These are phyloP conservation scores for Zostera marina DNA, from an alignment of 116 monocot genomes.

Conservation along the genomic window DNA sequence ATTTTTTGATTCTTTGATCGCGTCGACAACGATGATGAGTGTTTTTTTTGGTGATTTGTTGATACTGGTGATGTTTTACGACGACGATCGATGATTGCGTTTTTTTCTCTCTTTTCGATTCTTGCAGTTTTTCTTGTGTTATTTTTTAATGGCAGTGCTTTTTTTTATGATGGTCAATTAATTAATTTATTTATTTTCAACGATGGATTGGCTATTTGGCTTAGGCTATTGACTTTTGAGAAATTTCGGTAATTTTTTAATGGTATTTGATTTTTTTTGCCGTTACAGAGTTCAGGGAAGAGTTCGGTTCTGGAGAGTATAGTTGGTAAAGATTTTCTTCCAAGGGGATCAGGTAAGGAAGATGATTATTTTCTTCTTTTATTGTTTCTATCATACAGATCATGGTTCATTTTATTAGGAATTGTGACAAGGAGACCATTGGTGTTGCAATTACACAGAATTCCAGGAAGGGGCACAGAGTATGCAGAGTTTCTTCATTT, in stretches of 20 bases:
- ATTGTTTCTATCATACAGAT: background rate
- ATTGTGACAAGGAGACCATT: conserved; percentile 94
- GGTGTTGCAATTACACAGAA: conserved; percentile 87
- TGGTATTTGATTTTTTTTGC: conserved; percentile 2
- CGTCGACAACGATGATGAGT: too few relatives aligned
- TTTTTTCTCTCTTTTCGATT: too few relatives aligned
- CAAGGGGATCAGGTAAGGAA: conserved; percentile 78
- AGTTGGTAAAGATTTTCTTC: conserved; percentile 89
- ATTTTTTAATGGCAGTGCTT: background rate
- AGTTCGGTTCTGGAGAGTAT: conserved; percentile 97
- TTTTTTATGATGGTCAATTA: background rate
- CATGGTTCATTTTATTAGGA: conserved; percentile 19
- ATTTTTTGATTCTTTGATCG: too few relatives aligned
- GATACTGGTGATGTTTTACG: too few relatives aligned
- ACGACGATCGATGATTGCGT: too few relatives aligned
- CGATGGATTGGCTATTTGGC: too few relatives aligned
- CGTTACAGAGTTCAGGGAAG: conserved; percentile 82
- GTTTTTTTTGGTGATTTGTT: too few relatives aligned
- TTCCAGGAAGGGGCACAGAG: conserved; percentile 49
- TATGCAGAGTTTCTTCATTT: conserved; percentile 91
- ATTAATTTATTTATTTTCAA: background rate
- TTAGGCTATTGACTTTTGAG: too few relatives aligned
- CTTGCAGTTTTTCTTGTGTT: too few relatives aligned
- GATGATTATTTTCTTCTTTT: background rate
- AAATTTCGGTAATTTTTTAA: too few relatives aligned